A percentile compares a stretch with the other conserved stretches of the same genome.
Evolutionary conservation across 495 filamentous ascomycete genomes (phyloP).

Genomic region (Opeltia flavorubescens): DNA sequence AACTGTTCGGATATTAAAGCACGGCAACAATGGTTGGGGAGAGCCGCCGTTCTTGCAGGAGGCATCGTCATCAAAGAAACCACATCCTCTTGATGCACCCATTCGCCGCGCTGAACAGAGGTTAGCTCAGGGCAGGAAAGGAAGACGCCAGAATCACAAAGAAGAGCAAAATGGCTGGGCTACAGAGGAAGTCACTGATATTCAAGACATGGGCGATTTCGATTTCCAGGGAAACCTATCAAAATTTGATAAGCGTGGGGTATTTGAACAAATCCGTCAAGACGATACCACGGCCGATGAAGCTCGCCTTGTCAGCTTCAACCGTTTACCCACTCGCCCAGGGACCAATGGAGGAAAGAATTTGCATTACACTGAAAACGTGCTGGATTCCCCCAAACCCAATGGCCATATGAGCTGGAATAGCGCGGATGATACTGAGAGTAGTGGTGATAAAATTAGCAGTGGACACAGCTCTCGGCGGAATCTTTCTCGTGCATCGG

Average conservation of each 20-base stretch:
- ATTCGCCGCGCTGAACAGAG: background rate
- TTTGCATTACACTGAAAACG: slow-evolving; percentile 80
- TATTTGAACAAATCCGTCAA: slow-evolving; percentile 79
- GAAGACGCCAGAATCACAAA: slow-evolving; percentile 34
- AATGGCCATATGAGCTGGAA: slow-evolving; percentile 37
- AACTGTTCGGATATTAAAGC: slow-evolving; percentile 20
- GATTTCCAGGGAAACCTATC: slow-evolving; percentile 79
- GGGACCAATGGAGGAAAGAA: slow-evolving; percentile 81
- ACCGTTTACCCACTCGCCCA: slow-evolving; percentile 57
- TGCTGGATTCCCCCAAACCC: slow-evolving; percentile 49
- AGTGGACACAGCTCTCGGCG: slow-evolving; percentile 40
- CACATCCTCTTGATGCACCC: slow-evolving; percentile 5
- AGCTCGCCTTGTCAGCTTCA: slow-evolving; percentile 78
- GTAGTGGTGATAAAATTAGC: slow-evolving; percentile 40
- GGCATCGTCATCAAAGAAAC: slow-evolving; percentile 29
- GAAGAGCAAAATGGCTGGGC: slow-evolving; percentile 77
- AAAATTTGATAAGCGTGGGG: slow-evolving; percentile 81
- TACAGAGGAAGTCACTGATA: slow-evolving; percentile 90
- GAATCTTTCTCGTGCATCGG: slow-evolving; percentile 35
- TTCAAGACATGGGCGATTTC: slow-evolving; percentile 89
- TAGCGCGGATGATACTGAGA: slow-evolving; percentile 53
- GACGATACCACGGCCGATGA: slow-evolving; percentile 81
- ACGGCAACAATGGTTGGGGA: slow-evolving; percentile 59
- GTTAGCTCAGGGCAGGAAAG: slow-evolving; percentile 13
- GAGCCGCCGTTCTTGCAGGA: slow-evolving; percentile 65